These are phyloP conservation scores for Fusarium sp. DNA, from an alignment of 2,329 filamentous ascomycete species.

Conservation along the genomic window DNA sequence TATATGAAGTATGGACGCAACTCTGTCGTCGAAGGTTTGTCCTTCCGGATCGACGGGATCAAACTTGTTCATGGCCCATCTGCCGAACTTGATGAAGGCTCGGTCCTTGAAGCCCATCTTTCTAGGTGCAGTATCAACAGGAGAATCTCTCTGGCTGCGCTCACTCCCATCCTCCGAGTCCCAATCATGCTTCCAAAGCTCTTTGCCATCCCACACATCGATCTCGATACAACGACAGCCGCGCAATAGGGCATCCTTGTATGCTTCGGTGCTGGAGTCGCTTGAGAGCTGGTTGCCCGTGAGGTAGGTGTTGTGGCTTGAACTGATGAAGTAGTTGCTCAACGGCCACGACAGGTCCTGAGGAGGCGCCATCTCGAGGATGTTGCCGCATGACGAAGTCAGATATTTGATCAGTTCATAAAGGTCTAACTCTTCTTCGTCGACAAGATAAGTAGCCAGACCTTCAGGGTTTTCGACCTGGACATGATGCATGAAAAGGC, in stretches of 20 bases:
- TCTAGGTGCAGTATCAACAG: background rate
- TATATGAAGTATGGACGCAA: background rate
- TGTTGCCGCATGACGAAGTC: constrained; percentile 16
- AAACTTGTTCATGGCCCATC: constrained; percentile 19
- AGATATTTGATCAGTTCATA: constrained; percentile 18
- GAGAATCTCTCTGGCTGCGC: background rate
- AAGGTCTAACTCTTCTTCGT: background rate
- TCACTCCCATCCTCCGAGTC: accelerated
- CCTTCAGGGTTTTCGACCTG: constrained; percentile 17
- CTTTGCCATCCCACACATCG: constrained; percentile 90
- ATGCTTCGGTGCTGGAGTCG: constrained; percentile 80
- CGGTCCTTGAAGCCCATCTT: constrained; percentile 1
- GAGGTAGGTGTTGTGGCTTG: constrained; percentile 94
- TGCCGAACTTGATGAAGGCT: background rate
- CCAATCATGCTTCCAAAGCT: background rate
- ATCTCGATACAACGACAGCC: constrained; percentile 94
- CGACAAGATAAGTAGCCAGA: constrained; percentile 7
- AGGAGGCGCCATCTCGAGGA: constrained; percentile 11
- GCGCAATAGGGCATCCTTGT: constrained; percentile 78
- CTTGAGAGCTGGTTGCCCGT: constrained; percentile 87
- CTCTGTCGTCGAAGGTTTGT: background rate
- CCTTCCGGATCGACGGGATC: background rate
- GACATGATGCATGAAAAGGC: constrained; percentile 19
- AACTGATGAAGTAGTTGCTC: constrained; percentile 92
- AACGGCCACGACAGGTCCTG: constrained; percentile 75